A percentile compares a stretch with the other conserved stretches of the same genome.
These are phyloP conservation scores for Pyrus pyrifolia DNA, from an alignment of 306 rosid species.

Conservation along the genomic window DNA sequence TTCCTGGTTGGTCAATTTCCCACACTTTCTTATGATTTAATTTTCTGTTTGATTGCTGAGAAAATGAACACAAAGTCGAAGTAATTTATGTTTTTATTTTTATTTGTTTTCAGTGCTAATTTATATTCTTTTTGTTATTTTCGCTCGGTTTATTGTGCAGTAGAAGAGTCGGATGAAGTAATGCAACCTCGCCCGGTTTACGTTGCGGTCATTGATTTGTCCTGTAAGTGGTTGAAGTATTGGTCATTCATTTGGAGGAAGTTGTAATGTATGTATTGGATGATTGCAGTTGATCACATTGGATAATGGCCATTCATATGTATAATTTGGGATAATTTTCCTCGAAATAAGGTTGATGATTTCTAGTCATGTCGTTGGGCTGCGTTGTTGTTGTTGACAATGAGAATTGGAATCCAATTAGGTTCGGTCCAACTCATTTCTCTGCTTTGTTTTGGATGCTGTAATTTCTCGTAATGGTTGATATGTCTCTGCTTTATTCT, in stretches of 20 bases:
- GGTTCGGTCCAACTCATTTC: neutral
- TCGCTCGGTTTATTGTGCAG: conserved; percentile 26
- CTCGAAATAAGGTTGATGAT: neutral
- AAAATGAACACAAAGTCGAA: neutral
- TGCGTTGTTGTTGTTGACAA: neutral
- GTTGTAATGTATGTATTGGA: neutral
- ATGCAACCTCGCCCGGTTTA: conserved; percentile 78
- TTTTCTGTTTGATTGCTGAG: neutral
- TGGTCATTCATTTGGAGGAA: neutral
- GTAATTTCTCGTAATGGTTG: neutral
- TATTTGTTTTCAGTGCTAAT: neutral
- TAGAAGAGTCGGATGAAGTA: conserved; percentile 41
- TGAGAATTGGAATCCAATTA: neutral
- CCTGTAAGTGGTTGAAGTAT: conserved; percentile 43
- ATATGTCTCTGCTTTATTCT: too few species aligned
- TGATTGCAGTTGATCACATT: neutral
- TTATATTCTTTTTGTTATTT: neutral
- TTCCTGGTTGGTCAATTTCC: conserved; percentile 39
- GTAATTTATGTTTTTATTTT: too few species aligned
- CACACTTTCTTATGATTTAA: neutral
- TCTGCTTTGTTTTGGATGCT: neutral
- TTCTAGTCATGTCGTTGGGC: neutral
- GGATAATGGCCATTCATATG: neutral
- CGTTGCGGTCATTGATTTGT: conserved; percentile 96
- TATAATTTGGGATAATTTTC: neutral